Evolutionary conservation across 768 basidiomycete species (phyloP), one percentile per base, ranked within the genome.

Genomic region (Ramaria rubella): DNA sequence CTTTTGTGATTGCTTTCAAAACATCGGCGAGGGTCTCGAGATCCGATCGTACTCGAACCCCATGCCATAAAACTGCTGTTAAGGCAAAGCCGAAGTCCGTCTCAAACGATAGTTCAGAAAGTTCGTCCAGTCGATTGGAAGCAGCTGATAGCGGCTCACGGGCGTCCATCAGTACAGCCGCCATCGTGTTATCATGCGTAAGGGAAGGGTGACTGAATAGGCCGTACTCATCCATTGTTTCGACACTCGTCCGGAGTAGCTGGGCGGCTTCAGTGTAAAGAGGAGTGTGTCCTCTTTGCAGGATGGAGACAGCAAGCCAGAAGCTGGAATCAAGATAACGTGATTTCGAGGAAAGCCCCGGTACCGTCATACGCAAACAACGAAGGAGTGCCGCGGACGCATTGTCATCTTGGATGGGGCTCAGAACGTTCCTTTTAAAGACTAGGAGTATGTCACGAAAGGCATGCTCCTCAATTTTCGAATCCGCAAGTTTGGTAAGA

Each of bases 361-460:
- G 86, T 3, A 91, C 80, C 48, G 93, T 77, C 63, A 82, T 83
- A 66, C 81, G 81, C 64, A 95, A 80, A 70, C 90, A 93, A 51
- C 90, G 81, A 21, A 95, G 80, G 85, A 96, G 94, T 70, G 86
- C 83, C 23, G 93, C 81, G 0, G 89, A 78, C 45, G 79, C 72
- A 0, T 85, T 83, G 63, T 88, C 85, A 23, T 78, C 75, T 63
- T 86, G 85, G 30, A 79, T 81, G n/a, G 84, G 77, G 62, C 84
- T 82, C 9, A 70, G 67, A 17, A 95, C 71, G 0, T 87, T 86
- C 0, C 79, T 84, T 60, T 80, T 81, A 68, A 94, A 83, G 1
- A 93, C 90, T 6, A 94, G 87, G 9, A 94, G 81, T 70, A 95
- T 91, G 66, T 96, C 92, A 63, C 94, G 94, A 52, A 95, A 75